phyloP scores from a whole-genome alignment of 805 yeast species.

The Wickerhamomyces pijperi region DNA sequence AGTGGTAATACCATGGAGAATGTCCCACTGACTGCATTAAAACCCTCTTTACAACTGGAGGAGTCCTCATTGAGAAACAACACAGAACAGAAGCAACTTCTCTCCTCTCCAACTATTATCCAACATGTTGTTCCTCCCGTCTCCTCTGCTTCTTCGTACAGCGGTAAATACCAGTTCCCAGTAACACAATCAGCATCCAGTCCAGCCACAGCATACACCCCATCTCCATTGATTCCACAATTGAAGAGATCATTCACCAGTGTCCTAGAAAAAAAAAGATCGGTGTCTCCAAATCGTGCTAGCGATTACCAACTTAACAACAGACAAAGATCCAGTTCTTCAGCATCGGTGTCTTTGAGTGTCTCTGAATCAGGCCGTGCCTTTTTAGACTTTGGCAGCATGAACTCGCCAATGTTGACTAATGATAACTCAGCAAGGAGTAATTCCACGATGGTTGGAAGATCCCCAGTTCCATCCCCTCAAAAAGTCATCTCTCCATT shows the following conservation, averaged over 20 bases:
- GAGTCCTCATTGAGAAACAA: not conserved
- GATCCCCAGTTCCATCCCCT: conserved; percentile 19
- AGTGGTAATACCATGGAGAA: not conserved
- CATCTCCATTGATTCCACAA: conserved; percentile 2
- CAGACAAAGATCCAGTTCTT: conserved; percentile 3
- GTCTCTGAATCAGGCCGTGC: not conserved
- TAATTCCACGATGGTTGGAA: conserved; percentile 6
- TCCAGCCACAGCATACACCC: not conserved
- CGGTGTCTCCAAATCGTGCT: conserved; percentile 1
- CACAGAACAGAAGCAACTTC: not conserved
- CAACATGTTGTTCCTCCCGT: not conserved
- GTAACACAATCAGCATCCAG: not conserved
- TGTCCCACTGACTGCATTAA: not conserved
- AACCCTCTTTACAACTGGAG: not conserved
- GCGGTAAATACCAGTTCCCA: not conserved
- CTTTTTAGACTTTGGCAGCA: not conserved
- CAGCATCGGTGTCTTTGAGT: conserved; percentile 14
- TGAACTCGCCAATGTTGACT: not conserved
- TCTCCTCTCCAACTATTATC: not conserved
- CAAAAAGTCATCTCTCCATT: conserved; percentile 13
- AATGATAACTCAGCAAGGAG: conserved; percentile 1
- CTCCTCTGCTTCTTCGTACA: too few relatives aligned
- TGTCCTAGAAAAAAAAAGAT: not conserved
- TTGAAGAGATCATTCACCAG: conserved; percentile 6
- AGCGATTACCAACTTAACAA: not conserved